These are phyloP conservation scores for Fusarium solani-melongenae DNA, from an alignment of 2,329 filamentous ascomycete genomes.

Conservation along the genomic window DNA sequence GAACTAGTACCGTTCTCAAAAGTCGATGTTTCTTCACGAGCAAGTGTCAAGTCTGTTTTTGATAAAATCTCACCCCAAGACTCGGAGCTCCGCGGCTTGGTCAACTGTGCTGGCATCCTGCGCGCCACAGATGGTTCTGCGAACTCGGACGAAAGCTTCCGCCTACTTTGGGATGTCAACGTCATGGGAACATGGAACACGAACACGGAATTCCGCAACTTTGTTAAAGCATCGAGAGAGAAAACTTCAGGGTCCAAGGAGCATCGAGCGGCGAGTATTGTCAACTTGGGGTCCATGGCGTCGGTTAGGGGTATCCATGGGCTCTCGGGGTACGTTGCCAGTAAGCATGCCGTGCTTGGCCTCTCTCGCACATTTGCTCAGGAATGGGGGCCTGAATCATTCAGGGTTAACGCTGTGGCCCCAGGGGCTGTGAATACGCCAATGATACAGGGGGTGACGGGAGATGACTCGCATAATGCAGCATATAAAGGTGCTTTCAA, in stretches of 20 bases:
- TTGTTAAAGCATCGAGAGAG: not conserved
- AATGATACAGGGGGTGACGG: not conserved
- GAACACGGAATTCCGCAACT: not conserved
- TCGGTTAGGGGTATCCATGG: not conserved
- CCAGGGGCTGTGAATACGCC: not conserved
- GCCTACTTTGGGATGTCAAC: not conserved
- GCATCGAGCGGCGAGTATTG: not conserved
- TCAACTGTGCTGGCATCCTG: not conserved
- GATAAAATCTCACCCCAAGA: not conserved
- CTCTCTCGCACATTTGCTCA: not conserved
- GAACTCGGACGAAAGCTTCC: not conserved
- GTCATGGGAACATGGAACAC: not conserved
- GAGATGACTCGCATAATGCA: not conserved
- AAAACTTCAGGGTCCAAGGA: not conserved
- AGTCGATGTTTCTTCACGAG: not conserved
- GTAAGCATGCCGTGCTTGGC: not conserved
- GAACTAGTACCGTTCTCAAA: not conserved
- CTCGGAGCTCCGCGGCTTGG: not conserved
- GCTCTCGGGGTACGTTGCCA: not conserved
- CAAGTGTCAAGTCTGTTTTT: not conserved
- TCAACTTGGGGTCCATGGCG: not conserved
- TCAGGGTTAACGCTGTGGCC: not conserved
- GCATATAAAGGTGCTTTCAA: not conserved
- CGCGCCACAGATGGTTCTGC: not conserved
- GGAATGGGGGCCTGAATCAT: not conserved